Evolutionary conservation across 2,329 filamentous ascomycete species (phyloP).

Genomic region (Fusarium succisae): DNA sequence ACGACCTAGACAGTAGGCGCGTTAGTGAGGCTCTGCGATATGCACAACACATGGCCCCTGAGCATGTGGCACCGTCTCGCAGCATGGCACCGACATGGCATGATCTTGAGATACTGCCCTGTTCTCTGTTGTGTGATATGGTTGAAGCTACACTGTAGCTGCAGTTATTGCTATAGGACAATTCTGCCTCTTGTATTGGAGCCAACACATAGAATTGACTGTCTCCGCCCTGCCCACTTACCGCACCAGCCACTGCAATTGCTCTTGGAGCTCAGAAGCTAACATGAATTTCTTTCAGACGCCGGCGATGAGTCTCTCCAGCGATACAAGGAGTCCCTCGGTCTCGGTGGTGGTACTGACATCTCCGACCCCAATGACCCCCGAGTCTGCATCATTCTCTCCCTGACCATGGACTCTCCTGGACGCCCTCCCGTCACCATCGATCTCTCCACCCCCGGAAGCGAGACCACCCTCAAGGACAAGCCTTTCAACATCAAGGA

Average conservation of each 20-base stretch:
- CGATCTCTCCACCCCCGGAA: constrained; percentile 79
- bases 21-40: constrained; percentile 22
- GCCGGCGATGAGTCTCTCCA: constrained; percentile 90
- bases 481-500: constrained; percentile 99
- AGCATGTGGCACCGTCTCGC: constrained; percentile 15
- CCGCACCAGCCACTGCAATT: neutral
- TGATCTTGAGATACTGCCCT: constrained; percentile 4
- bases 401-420: constrained; percentile 85
- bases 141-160: neutral
- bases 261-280: constrained; percentile 10
- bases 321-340: constrained; percentile 97
- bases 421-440: constrained; percentile 88
- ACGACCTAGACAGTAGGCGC: neutral
- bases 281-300: constrained; percentile 54
- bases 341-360: constrained; percentile 78
- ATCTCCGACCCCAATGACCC: constrained; percentile 82
- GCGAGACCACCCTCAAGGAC: constrained; percentile 81
- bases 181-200: neutral
- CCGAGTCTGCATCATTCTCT: constrained; percentile 91
- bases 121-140: neutral
- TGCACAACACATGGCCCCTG: constrained; percentile 5
- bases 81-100: constrained; percentile 19
- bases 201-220: neutral
- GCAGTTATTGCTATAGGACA: neutral
- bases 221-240: neutral